Evolutionary conservation across 768 basidiomycete species (phyloP).

Genomic region (Pleurotus ostreatus): DNA sequence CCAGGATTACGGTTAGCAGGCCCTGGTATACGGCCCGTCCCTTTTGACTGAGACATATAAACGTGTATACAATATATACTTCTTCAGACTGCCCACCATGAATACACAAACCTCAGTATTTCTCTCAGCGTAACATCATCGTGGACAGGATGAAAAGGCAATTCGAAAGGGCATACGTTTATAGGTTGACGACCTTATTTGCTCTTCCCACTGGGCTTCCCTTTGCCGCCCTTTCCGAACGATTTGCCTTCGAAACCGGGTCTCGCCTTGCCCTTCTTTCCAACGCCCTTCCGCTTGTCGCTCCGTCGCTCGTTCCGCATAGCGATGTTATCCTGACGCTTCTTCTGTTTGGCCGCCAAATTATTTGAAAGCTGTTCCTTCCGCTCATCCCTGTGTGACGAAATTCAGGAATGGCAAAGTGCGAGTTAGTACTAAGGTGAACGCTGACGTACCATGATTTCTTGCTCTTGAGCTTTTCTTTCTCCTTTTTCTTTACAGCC

Average conservation of each 20-base stretch:
- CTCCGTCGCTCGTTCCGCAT: conserved; percentile 74
- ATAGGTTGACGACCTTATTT: not conserved
- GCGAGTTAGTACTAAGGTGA: not conserved
- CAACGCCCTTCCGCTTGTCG: conserved; percentile 57
- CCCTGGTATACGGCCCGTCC: conserved; percentile 69
- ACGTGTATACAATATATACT: too few relatives aligned
- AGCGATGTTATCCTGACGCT: conserved; percentile 87
- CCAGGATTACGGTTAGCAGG: conserved; percentile 44
- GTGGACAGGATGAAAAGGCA: too few relatives aligned
- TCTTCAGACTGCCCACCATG: too few relatives aligned
- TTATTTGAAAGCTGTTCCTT: conserved; percentile 72
- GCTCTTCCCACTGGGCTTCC: conserved; percentile 17
- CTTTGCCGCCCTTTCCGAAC: conserved; percentile 52
- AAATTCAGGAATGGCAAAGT: not conserved
- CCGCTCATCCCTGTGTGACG: conserved; percentile 67
- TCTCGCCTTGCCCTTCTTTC: conserved; percentile 57
- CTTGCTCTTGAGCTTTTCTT: conserved; percentile 80
- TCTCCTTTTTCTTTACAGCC: conserved; percentile 89
- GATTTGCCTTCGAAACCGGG: conserved; percentile 89
- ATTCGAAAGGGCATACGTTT: too few relatives aligned
- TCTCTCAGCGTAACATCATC: too few relatives aligned
- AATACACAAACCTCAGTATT: too few relatives aligned
- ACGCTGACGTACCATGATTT: conserved; percentile 70
- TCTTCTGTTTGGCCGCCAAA: conserved; percentile 87
- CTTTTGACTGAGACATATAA: conserved; percentile 57